Conservation (phyloP, 345 rosid species). For the Adansonia digitata region DNA sequence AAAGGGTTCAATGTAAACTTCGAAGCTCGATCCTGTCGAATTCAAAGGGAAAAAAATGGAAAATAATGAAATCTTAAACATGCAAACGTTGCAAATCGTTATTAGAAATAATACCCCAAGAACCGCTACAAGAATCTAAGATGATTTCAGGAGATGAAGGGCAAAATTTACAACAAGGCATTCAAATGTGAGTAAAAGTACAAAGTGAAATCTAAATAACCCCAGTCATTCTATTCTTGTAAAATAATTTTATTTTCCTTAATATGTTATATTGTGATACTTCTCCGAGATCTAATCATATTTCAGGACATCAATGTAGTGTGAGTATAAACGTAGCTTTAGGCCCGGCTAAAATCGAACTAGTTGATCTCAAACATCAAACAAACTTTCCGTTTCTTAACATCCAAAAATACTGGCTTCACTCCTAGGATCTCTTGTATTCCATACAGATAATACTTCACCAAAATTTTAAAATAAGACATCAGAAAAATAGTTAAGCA, state of each 20-base stretch:
- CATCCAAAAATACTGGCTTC: not conserved
- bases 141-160: too few species aligned
- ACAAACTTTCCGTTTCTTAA: not conserved
- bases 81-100: not conserved
- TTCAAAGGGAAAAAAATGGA: not conserved
- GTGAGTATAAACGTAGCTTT: not conserved
- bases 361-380: not conserved
- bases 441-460: not conserved
- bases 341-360: not conserved
- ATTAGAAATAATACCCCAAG: not conserved
- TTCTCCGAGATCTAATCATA: not conserved
- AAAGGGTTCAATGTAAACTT: not conserved
- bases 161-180: too few species aligned
- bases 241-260: too few species aligned
- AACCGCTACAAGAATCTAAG: not conserved
- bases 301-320: not conserved
- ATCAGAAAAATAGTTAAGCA: not conserved
- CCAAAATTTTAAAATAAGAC: not conserved
- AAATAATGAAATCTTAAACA: not conserved
- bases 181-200: not conserved
- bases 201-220: not conserved
- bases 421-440: not conserved
- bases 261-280: too few species aligned
- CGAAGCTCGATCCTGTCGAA: not conserved
- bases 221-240: not conserved